Base-by-base conservation (phyloP, 306 rosid genomes). In the Fragaria nilgerrensis region DNA sequence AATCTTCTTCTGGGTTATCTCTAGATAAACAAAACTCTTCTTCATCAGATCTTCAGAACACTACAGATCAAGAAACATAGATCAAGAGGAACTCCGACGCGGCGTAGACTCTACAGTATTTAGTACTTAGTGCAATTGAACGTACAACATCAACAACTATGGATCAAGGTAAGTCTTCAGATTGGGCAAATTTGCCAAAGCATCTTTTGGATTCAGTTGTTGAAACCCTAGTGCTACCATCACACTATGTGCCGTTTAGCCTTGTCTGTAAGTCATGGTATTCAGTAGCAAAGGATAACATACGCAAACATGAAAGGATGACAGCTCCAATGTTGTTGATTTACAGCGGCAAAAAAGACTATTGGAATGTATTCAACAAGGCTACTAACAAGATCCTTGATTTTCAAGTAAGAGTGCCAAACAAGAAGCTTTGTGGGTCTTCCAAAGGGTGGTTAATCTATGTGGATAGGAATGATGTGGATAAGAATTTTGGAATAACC, bases 181-280 rank as follows among this genome's bases (percentile, higher is more conserved):
- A 79, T 83, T 70, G 14, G 65, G 70, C 11, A 71, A 13, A 2
- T 25, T 48, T 71, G 9, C 75, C 75, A 1, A 50, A 71, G n/a
- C 32, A 71, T 29, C 39, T 71, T 29, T 19, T 71, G 4, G 75
- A 71, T 9, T 50, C 8, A 29, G 37, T 71, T 2, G 61, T 0
- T 5, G 29, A 50, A 14, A 50, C 16, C 16, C 7, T 71, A 9
- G 23, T 27, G 62, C 5, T 22, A 7, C 50, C 43, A 9, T 8
- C 25, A 7, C 36, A 68, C 14, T 68, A 36, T 43, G 0, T 44
- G 19, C 2, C 19, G 15, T 73, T 55, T 1, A 14, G 76, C 23
- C 5, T 16, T 55, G 67, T 56, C 9, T 73, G 77, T 39, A 25
- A 17, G 16, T 58, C 47, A 10, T 73, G 77, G 68, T 25, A 19